Percentiles rank a stretch among this genome's conserved stretches.
phyloP scores from a whole-genome alignment of 768 basidiomycete genomes.

The Pleurotus djamor region DNA sequence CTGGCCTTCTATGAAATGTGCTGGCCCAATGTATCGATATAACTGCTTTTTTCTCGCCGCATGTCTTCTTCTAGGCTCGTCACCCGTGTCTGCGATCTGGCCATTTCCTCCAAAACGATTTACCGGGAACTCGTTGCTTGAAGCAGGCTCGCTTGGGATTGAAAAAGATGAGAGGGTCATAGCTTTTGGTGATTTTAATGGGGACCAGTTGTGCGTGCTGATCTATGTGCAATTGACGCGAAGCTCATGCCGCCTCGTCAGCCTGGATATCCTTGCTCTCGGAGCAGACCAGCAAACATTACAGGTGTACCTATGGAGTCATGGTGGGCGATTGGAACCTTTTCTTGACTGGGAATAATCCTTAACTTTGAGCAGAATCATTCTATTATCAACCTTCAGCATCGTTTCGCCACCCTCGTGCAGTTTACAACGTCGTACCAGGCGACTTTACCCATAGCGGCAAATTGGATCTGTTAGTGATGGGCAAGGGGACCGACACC shows the following conservation, averaged over 20 bases:
- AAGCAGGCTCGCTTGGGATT: slow-evolving; percentile 80
- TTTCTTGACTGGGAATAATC: too few species aligned
- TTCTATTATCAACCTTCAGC: slow-evolving; percentile 53
- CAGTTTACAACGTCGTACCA: slow-evolving; percentile 81
- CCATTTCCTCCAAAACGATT: slow-evolving; percentile 89
- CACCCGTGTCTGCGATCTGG: slow-evolving; percentile 48
- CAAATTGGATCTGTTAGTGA: slow-evolving; percentile 85
- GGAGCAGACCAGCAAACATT: slow-evolving; percentile 74
- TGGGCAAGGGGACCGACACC: slow-evolving; percentile 56
- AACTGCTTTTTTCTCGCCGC: not conserved
- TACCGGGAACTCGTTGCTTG: slow-evolving; percentile 74
- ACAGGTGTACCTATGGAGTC: slow-evolving; percentile 80
- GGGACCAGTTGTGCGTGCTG: slow-evolving; percentile 86
- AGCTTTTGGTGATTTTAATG: slow-evolving; percentile 95
- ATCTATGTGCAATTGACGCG: not conserved
- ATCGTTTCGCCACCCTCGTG: slow-evolving; percentile 51
- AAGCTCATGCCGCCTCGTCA: slow-evolving; percentile 24
- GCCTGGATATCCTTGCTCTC: slow-evolving; percentile 80
- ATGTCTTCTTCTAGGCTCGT: slow-evolving; percentile 11
- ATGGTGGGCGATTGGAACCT: slow-evolving; percentile 39
- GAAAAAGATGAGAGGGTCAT: slow-evolving; percentile 69
- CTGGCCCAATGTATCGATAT: not conserved
- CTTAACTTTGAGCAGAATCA: slow-evolving; percentile 12
- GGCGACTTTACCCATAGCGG: slow-evolving; percentile 95
- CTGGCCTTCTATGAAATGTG: not conserved